Evolutionary conservation across 2,329 filamentous ascomycete species (phyloP), one percentile per base, ranked within the genome.

Genomic region (Fusarium abutilonis): DNA sequence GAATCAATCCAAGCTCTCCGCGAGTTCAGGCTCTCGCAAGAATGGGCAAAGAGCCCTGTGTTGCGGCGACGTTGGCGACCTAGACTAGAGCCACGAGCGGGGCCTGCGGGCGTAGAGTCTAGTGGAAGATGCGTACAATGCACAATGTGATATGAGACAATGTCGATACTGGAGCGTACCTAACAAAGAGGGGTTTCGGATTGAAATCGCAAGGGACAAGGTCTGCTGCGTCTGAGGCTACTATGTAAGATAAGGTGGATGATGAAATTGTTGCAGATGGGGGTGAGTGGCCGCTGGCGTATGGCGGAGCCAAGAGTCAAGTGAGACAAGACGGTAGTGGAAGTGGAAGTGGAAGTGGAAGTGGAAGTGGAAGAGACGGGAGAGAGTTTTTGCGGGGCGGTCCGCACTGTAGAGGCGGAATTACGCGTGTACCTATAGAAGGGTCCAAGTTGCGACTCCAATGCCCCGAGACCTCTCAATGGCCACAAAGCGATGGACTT

Each of bases 1-100:
- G 61, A 68, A 66, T 65, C 59, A 63, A 69, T 61, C 63, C 63
- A 61, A 66, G 52, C 68, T 69, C 62, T 66, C 57, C 68, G 62
- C 57, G 53, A 53, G 55, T 63, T 59, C 67, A 66, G 63, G 63
- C 63, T 63, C 60, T 66, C 64, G 51, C 58, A 55, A 52, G 56
- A 64, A 56, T 57, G 63, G 67, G 61, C 65, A 66, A 69, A 68
- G 64, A 69, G 67, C 64, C 67, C 67, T 61, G 53, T 51, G 52
- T 49, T 55, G 56, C 59, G 66, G 65, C 67, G 63, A 56, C 55
- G 67, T 60, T 52, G 67, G 63, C 48, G 60, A 60, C 49, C 44
- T 51, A 51, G 39, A 47, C 41, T 52, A 47, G 43, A 46, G 39
- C 39, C 15, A 35, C 49, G 52, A 52, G 52, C 63, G 63, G 49